Percentiles rank a stretch among this genome's conserved stretches.
Evolutionary conservation across 306 rosid genomes (phyloP).

Genomic region (Dryas drummondii): DNA sequence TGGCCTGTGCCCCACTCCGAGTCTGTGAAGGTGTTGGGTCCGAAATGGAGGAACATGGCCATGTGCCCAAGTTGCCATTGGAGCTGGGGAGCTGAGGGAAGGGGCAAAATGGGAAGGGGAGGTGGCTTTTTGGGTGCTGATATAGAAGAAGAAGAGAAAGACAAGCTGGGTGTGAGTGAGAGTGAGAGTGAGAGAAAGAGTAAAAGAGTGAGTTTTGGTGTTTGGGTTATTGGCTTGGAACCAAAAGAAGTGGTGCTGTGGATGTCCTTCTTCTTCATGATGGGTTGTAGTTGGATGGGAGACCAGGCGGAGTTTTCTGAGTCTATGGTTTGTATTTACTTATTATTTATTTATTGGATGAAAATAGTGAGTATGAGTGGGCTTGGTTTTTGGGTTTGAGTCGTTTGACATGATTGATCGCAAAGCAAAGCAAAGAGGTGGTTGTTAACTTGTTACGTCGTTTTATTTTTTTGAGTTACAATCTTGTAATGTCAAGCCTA

Average conservation of each 20-base stretch:
- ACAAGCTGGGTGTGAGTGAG: slow-evolving; percentile 1
- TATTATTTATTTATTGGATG: background rate
- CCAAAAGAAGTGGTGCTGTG: background rate
- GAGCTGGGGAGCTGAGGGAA: slow-evolving; percentile 74
- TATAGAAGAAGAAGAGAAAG: slow-evolving; percentile 22
- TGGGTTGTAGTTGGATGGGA: too few relatives aligned
- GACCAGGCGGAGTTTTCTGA: background rate
- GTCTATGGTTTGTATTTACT: too few relatives aligned
- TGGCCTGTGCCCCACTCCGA: slow-evolving; percentile 84
- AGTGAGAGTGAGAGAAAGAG: slow-evolving; percentile 23
- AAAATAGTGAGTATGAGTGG: background rate
- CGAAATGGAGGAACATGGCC: slow-evolving; percentile 91
- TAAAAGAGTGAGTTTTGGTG: slow-evolving; percentile 23
- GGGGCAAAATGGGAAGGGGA: slow-evolving; percentile 83
- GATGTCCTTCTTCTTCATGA: slow-evolving; percentile 4
- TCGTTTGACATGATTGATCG: background rate
- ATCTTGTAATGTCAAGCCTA: too few relatives aligned
- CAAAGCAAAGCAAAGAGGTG: background rate
- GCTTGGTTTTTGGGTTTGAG: background rate
- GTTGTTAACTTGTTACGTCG: background rate
- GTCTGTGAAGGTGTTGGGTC: slow-evolving; percentile 79
- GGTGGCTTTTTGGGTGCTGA: slow-evolving; percentile 35
- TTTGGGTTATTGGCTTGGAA: slow-evolving; percentile 11
- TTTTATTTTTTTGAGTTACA: too few relatives aligned
- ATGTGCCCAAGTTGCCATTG: slow-evolving; percentile 72